Base-by-base conservation (phyloP, 2,329 filamentous ascomycete genomes). In the Neospermospora avenae region DNA sequence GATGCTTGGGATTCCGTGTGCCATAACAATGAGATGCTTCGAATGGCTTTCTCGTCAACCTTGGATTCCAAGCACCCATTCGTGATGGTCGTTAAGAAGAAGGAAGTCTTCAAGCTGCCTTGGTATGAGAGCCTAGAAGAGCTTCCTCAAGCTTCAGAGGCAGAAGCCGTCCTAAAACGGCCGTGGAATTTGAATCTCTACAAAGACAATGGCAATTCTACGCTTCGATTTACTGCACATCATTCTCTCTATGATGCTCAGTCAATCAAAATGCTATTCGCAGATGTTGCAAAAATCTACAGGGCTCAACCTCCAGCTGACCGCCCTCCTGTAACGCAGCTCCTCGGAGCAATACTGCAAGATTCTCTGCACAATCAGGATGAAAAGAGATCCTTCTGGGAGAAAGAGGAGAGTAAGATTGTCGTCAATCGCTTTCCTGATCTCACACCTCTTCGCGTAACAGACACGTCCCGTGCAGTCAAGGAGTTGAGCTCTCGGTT, bases 201-300 rank as follows among this genome's bases (percentile, higher is more conserved):
- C 1, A 13, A 60, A 16, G 22, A 65, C 1, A 44, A 59, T 5
- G 56, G 57, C 2, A 59, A 44, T 18, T 56, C 22, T 1, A n/a
- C 65, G 4, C 55, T 74, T 1, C 63, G 53, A 45, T 68, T 73
- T 22, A 69, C 59, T 20, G 70, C 66, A 2, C 88, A 96, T 64
- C 93, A 97, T 74, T 89, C 90, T 0, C 77, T 97, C 0, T 97
- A 96, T 66, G 93, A 97, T 75, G 93, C 91, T 0, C 80, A 84
- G 42, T 92, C 91, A 8, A 76, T 97, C 11, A 77, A 83, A 3
- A 69, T 78, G 0, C 80, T 97, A 0, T 74, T 96, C 1, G 69
- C 77, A 0, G 83, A 88, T 65, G 77, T 96, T 13, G 68, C 74
- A 2, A 68, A 66, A 37, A 68, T 73, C 11, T 78, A 82, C 35